A percentile compares a stretch with the other conserved stretches of the same genome.
phyloP scores from a whole-genome alignment of 495 filamentous ascomycete genomes.

The Entonaema liquescens region DNA sequence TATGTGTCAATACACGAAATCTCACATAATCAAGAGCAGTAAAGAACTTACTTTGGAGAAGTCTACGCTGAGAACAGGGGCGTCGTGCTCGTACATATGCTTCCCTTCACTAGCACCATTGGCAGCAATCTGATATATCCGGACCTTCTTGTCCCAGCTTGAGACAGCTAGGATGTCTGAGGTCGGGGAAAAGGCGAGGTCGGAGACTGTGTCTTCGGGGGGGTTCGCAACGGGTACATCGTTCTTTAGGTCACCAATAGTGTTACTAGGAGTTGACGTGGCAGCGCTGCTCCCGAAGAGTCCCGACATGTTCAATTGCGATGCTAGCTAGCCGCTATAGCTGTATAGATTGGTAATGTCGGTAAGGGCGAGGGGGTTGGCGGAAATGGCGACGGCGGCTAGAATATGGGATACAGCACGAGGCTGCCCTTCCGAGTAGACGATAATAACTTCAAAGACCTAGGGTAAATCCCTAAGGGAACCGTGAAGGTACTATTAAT shows the following conservation, averaged over 20 bases:
- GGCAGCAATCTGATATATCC: conserved; percentile 85
- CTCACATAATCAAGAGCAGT: neutral
- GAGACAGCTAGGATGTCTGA: conserved; percentile 82
- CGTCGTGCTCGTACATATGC: conserved; percentile 78
- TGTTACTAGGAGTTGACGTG: conserved; percentile 62
- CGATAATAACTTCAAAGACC: neutral
- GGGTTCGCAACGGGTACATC: conserved; percentile 80
- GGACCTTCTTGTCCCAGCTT: conserved; percentile 93
- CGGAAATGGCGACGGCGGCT: neutral
- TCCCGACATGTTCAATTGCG: conserved; percentile 62
- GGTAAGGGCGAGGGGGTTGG: neutral
- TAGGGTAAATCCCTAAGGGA: neutral
- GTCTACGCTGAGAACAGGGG: conserved; percentile 77
- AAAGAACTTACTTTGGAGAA: conserved; percentile 77
- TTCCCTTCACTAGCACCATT: conserved; percentile 78
- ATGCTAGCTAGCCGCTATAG: neutral
- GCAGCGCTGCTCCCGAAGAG: conserved; percentile 69
- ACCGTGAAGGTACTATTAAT: neutral
- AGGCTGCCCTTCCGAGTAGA: neutral
- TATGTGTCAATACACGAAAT: neutral
- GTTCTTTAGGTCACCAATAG: conserved; percentile 88
- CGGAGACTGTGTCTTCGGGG: conserved; percentile 87
- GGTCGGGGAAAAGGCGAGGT: conserved; percentile 80
- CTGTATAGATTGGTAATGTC: neutral
- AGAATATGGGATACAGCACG: neutral